These are phyloP conservation scores for Aspergillus sp. DNA, from an alignment of 2,329 filamentous ascomycete species.

Conservation along the genomic window DNA sequence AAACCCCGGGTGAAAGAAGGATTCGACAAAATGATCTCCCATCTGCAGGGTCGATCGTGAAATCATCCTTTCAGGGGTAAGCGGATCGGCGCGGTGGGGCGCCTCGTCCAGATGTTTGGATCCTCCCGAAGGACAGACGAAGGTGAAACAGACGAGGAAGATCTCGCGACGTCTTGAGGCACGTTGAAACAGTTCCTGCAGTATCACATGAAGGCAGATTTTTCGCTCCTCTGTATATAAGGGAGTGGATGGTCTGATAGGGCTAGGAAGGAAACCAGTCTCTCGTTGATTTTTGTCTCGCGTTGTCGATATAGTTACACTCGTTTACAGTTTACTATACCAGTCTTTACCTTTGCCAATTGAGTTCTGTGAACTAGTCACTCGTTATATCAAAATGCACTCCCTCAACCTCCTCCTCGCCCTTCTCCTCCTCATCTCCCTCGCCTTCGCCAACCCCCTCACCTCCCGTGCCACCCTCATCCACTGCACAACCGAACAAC, in stretches of 20 bases:
- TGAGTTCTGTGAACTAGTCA: too few relatives aligned
- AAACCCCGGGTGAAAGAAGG: too few relatives aligned
- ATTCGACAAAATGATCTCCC: too few relatives aligned
- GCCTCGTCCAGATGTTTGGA: too few relatives aligned
- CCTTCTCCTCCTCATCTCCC: background rate
- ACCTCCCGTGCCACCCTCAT: background rate
- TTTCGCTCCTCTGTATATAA: background rate
- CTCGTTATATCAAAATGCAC: slow-evolving; percentile 1
- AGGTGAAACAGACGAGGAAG: background rate
- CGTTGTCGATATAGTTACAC: background rate
- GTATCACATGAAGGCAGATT: background rate
- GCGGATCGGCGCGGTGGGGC: too few relatives aligned
- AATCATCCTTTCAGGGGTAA: too few relatives aligned
- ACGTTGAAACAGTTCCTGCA: background rate
- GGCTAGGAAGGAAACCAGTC: background rate
- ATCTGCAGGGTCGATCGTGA: too few relatives aligned
- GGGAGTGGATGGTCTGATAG: background rate
- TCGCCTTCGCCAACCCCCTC: background rate
- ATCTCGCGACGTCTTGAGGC: background rate
- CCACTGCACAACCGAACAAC: background rate
- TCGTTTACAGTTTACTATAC: too few relatives aligned
- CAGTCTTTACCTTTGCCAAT: too few relatives aligned
- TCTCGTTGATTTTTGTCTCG: background rate
- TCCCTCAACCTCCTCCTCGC: background rate
- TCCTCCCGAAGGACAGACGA: too few relatives aligned